Base-by-base conservation (phyloP, 1,284 basidiomycete genomes). In the Leccinum solheimii region DNA sequence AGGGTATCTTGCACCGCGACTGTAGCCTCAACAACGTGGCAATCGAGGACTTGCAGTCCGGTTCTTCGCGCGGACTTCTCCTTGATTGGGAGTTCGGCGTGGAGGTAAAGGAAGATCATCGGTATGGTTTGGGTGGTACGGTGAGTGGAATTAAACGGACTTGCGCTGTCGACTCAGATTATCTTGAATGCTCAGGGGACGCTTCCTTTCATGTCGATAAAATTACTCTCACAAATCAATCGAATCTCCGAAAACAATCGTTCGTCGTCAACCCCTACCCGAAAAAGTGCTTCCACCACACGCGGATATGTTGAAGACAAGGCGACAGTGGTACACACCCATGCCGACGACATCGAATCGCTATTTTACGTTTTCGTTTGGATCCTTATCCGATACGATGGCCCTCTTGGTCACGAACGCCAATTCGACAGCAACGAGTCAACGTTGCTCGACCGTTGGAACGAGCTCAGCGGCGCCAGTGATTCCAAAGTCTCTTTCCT, bases 71-170 rank as follows among this genome's bases (percentile, higher is more conserved):
- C 8, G 32, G 56, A 6, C 45, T 57, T 32, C 45, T 57, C n/a
- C 27, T 57, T 50, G 56, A 57, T 13, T 57, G 56, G 56, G 56
- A 57, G 16, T 57, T 57, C n/a, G 56, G 48, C 23, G 34, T 38
- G 5, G 48, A 50, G n/a, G 56, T 57, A 9, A 57, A 36, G 14
- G 49, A 26, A 23, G 21, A 26, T 10, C 7, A 27, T 9, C 14
- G 23, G 49, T 51, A 51, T 27, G 23, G 49, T 27, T 23, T 51
- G 26, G 49, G 26, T 27, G 49, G 49, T n/a, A 51, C 26, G 14
- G 49, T 51, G 26, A 51, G 49, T 51, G 7, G 11, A 51, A 27
- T 30, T 8, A 51, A 23, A 14, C 23, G 16, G 49, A 27, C 26
- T 3, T n/a, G 26, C 13, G 14, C 38, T 38, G 38, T 38, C 38